Percentiles rank a stretch among this genome's conserved stretches.
These are phyloP conservation scores for Globisporangium abappressorium DNA, from an alignment of 352 stramenopile genomes.

Conservation along the genomic window DNA sequence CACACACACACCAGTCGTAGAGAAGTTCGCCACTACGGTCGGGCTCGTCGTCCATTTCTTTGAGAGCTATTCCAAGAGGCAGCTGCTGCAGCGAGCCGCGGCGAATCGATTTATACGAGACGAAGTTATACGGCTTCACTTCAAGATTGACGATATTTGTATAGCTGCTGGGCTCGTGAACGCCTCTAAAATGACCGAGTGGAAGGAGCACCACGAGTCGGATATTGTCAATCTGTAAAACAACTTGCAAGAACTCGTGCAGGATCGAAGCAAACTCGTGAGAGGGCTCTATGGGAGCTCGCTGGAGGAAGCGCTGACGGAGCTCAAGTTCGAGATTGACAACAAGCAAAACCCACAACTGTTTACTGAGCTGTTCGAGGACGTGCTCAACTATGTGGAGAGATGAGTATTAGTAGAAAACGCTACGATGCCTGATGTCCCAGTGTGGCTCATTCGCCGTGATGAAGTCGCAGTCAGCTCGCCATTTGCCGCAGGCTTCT, in stretches of 20 bases:
- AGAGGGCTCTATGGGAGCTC: neutral
- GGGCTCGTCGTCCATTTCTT: neutral
- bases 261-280: neutral
- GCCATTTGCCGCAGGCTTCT: constrained; percentile 23
- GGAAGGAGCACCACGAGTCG: constrained; percentile 3
- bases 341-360: neutral
- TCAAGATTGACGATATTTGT: neutral
- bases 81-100: neutral
- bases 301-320: neutral
- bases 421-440: constrained; percentile 8
- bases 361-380: no score
- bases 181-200: neutral
- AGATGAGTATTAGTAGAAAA: neutral
- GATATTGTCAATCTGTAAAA: no score
- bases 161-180: neutral
- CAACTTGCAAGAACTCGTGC: no score
- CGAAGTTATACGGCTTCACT: neutral
- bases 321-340: constrained; percentile 1
- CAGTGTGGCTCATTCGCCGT: constrained; percentile 21
- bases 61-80: neutral
- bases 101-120: neutral
- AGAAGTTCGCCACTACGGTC: constrained; percentile 19
- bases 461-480: constrained; percentile 25
- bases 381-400: neutral
- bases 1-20: neutral